phyloP scores from a whole-genome alignment of 2,329 filamentous ascomycete species.

The Pyrenochaeta sp. region DNA sequence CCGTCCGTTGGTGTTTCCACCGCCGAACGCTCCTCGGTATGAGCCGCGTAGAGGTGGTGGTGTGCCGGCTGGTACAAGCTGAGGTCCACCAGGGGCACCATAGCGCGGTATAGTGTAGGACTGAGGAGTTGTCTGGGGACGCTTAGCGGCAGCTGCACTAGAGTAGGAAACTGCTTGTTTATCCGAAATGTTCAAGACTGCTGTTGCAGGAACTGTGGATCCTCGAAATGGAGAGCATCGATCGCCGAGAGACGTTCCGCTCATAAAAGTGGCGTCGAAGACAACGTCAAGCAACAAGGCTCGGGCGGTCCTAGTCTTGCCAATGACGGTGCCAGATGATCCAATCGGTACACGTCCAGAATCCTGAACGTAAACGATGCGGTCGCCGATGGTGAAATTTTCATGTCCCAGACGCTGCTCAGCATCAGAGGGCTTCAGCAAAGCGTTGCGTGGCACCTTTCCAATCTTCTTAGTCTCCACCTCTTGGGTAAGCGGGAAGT shows the following conservation, averaged over 20 bases:
- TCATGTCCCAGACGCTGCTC: constrained; percentile 91
- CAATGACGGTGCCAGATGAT: constrained; percentile 90
- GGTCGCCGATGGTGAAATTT: constrained; percentile 83
- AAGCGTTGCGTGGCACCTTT: constrained; percentile 82
- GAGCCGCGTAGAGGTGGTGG: constrained; percentile 67
- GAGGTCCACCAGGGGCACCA: constrained; percentile 66
- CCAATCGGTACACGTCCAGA: constrained; percentile 95
- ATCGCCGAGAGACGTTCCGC: constrained; percentile 88
- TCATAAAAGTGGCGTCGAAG: constrained; percentile 97
- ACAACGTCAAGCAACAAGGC: constrained; percentile 87
- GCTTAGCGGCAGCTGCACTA: constrained; percentile 64
- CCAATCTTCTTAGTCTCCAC: constrained; percentile 73
- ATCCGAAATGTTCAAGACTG: constrained; percentile 85
- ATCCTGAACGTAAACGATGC: constrained; percentile 90
- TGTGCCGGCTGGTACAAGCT: constrained; percentile 65
- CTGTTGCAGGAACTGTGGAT: constrained; percentile 86
- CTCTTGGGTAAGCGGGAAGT: constrained; percentile 41
- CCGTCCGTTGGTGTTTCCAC: constrained; percentile 53
- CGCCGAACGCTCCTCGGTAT: constrained; percentile 65
- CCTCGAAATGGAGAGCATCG: constrained; percentile 93
- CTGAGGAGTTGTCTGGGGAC: constrained; percentile 56
- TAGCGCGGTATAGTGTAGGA: constrained; percentile 64
- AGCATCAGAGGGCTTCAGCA: constrained; percentile 95
- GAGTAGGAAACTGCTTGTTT: constrained; percentile 79
- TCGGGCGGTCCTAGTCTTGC: constrained; percentile 86